These are phyloP conservation scores for Gnomoniopsis smithogilvyi DNA, from an alignment of 2,329 filamentous ascomycete genomes.

Conservation along the genomic window DNA sequence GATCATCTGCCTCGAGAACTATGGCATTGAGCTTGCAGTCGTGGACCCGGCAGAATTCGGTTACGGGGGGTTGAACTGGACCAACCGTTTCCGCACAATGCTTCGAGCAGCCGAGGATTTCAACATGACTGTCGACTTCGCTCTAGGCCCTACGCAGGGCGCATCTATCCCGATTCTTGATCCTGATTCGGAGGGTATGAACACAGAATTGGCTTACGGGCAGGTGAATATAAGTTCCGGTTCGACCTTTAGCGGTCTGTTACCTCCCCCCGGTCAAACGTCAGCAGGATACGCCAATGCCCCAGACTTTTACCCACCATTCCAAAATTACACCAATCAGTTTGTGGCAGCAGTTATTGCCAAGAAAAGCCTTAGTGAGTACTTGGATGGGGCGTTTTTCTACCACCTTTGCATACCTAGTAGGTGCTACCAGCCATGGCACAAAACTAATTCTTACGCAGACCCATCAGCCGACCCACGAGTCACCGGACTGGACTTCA, in stretches of 20 bases:
- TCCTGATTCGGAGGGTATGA: conserved; percentile 5
- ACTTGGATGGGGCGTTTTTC: neutral
- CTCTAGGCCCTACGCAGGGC: conserved; percentile 7
- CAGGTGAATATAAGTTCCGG: conserved; percentile 4
- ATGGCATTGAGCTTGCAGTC: conserved; percentile 6
- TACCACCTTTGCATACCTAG: neutral
- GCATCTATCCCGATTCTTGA: conserved; percentile 8
- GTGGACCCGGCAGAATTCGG: conserved; percentile 8
- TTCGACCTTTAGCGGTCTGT: conserved; percentile 6
- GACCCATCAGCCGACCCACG: neutral
- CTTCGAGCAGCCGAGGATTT: conserved; percentile 4
- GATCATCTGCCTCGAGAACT: conserved; percentile 8
- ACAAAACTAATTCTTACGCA: neutral
- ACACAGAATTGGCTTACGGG: conserved; percentile 6
- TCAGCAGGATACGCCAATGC: conserved; percentile 5
- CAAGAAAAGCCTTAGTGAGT: neutral
- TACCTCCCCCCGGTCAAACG: neutral
- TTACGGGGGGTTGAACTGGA: conserved; percentile 8
- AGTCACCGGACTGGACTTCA: conserved; percentile 2
- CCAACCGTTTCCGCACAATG: conserved; percentile 5
- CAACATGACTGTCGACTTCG: conserved; percentile 10
- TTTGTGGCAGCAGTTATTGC: conserved; percentile 6
- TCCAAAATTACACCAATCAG: conserved; percentile 7
- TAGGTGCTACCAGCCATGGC: too few species aligned
- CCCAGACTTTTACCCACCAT: neutral